Conservation (phyloP, 164 flowering plant genomes). For the Tetrastigma voinierianum region DNA sequence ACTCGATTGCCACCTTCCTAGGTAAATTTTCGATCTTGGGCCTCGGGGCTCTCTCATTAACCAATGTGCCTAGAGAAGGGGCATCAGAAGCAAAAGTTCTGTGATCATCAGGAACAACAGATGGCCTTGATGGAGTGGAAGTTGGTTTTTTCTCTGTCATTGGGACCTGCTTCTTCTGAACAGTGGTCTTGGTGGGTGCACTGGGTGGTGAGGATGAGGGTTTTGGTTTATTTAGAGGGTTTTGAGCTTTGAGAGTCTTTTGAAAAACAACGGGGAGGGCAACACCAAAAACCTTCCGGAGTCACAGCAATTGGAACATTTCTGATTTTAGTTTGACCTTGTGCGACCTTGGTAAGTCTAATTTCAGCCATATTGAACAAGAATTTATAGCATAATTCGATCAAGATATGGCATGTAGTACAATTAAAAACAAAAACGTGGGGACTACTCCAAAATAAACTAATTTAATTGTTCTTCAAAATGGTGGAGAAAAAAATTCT, state of each 20-base stretch:
- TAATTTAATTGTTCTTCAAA: not conserved
- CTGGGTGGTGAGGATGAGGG: slow-evolving; percentile 45
- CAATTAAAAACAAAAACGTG: not conserved
- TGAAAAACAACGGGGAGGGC: slow-evolving; percentile 90
- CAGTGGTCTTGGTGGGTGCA: slow-evolving; percentile 39
- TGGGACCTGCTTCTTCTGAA: slow-evolving; percentile 49
- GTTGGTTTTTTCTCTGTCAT: slow-evolving; percentile 40
- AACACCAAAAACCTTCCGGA: slow-evolving; percentile 99
- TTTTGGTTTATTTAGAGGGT: slow-evolving; percentile 54
- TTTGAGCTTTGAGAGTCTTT: slow-evolving; percentile 67
- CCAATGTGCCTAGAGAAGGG: slow-evolving; percentile 23
- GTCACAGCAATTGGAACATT: slow-evolving; percentile 98
- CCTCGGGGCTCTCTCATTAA: slow-evolving; percentile 47
- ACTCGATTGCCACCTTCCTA: slow-evolving; percentile 83
- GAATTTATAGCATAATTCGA: slow-evolving; percentile 4
- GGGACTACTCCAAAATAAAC: not conserved
- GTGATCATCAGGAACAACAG: slow-evolving; percentile 38
- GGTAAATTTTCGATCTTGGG: slow-evolving; percentile 59
- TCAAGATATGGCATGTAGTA: not conserved
- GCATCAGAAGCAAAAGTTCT: slow-evolving; percentile 30
- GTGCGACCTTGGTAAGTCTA: slow-evolving; percentile 60
- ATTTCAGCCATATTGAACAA: slow-evolving; percentile 65
- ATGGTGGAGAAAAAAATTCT: not conserved
- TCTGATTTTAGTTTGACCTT: slow-evolving; percentile 72
- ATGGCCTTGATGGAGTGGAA: slow-evolving; percentile 38